phyloP scores from a whole-genome alignment of 1,284 basidiomycete genomes.

The Papiliotrema nemorosa region DNA sequence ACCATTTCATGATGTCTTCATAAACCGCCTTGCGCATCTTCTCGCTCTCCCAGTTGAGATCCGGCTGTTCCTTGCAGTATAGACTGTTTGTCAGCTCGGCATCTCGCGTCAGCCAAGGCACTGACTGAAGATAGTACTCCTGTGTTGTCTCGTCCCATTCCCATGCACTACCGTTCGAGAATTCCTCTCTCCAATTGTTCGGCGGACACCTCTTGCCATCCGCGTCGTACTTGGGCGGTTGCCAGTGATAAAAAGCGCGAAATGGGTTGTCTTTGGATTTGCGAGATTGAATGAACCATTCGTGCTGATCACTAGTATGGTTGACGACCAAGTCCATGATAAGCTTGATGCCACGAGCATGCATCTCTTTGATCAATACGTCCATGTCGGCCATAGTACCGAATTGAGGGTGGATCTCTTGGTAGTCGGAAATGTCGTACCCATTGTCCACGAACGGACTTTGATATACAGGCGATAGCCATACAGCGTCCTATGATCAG shows the following conservation, averaged over 20 bases:
- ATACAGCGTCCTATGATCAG: slow-evolving; percentile 37
- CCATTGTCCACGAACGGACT: slow-evolving; percentile 30
- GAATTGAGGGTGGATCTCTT: slow-evolving; percentile 47
- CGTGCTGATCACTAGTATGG: slow-evolving; percentile 47
- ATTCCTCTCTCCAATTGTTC: slow-evolving; percentile 46
- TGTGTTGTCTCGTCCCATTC: slow-evolving; percentile 50
- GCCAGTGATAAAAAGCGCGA: slow-evolving; percentile 49
- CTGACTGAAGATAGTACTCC: slow-evolving; percentile 49
- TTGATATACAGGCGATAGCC: slow-evolving; percentile 32
- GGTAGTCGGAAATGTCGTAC: slow-evolving; percentile 46
- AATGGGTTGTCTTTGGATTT: slow-evolving; percentile 38
- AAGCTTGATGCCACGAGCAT: slow-evolving; percentile 43
- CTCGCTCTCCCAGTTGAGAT: slow-evolving; percentile 38
- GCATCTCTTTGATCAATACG: slow-evolving; percentile 37
- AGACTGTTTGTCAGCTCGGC: slow-evolving; percentile 12
- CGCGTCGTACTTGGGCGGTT: slow-evolving; percentile 31
- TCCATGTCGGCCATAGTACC: slow-evolving; percentile 50
- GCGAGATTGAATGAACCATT: slow-evolving; percentile 50
- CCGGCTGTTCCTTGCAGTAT: slow-evolving; percentile 48
- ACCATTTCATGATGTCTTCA: slow-evolving; percentile 45
- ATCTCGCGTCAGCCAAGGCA: neutral
- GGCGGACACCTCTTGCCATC: slow-evolving; percentile 37
- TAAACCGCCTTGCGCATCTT: slow-evolving; percentile 35
- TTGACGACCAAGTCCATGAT: slow-evolving; percentile 51
- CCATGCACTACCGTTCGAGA: slow-evolving; percentile 36